Percentiles rank a stretch among this genome's conserved stretches.
phyloP scores from a whole-genome alignment of 306 rosid species.

The Begonia masoniana region DNA sequence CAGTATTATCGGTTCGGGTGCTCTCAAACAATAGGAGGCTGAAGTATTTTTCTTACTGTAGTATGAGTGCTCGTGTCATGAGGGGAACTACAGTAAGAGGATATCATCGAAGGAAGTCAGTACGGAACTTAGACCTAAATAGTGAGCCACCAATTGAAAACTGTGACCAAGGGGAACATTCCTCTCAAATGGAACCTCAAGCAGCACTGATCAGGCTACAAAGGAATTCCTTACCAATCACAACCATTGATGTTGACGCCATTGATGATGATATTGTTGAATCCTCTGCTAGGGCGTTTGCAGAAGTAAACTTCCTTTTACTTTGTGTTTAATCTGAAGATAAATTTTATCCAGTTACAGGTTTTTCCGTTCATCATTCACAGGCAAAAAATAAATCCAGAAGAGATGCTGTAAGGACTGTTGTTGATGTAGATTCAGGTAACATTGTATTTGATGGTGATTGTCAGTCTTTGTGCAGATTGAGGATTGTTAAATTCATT shows the following conservation, averaged over 20 bases:
- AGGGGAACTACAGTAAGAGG: conserved; percentile 22
- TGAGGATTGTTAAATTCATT: too few relatives aligned
- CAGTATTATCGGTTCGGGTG: background rate
- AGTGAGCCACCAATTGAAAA: conserved; percentile 27
- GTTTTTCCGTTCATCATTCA: background rate
- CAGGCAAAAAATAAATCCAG: conserved; percentile 83
- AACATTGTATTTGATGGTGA: conserved; percentile 11
- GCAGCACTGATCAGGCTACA: conserved; percentile 12
- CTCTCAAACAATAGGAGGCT: conserved; percentile 1
- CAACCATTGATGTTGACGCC: conserved; percentile 69
- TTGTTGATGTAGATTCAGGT: conserved; percentile 86
- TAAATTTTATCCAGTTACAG: conserved; percentile 3
- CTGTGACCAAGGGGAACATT: conserved; percentile 31
- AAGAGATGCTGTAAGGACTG: conserved; percentile 38
- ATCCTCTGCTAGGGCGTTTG: conserved; percentile 72
- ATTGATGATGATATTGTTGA: conserved; percentile 79
- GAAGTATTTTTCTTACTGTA: background rate
- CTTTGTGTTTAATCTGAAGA: background rate
- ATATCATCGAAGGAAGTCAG: conserved; percentile 24
- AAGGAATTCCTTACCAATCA: conserved; percentile 17
- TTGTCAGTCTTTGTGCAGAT: background rate
- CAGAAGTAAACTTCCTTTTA: conserved; percentile 35
- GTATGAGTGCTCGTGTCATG: conserved; percentile 25
- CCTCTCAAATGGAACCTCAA: conserved; percentile 18
- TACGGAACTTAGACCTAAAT: conserved; percentile 33